Evolutionary conservation across 305 asterid genomes (phyloP), one percentile per base, ranked within the genome.

Genomic region (Rubia tinctorum): DNA sequence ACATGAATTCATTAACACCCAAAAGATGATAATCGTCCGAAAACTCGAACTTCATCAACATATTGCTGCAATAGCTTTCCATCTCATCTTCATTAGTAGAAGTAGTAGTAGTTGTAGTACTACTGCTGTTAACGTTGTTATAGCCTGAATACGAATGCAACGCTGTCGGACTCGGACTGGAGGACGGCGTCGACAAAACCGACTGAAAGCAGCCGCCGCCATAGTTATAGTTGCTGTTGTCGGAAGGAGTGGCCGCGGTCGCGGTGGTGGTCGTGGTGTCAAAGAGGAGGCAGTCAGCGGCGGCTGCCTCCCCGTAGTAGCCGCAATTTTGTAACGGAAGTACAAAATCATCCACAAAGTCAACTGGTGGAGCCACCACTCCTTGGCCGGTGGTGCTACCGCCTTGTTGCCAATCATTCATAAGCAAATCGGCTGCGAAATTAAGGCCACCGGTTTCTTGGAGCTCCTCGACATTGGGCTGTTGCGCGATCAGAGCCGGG

Each of bases 131-230:
- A 55, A 71, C 67, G 67, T 78, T 63, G 59, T 53, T 53, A 39
- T 87, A 77, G 45, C 76, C 82, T 4, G 90, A 88, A 61, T 73
- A 81, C 6, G 96, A 88, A 69, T 87, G 81, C 77, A 87, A 69
- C 14, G 12, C 22, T 10, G 64, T 58, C 62, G 90, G 82, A 0
- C 91, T 74, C 0, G 96, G 87, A 73, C 92, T 90, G 39, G 98
- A 90, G 6, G 96, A 89, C 40, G 94, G 91, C 14, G 94, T 89
- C 10, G 96, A 88, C 77, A 88, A 53, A 68, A 79, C 89, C 3
- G 90, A 82, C 11, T 84, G 92, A 76, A 90, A 87, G 70, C 87
- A 58, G 82, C 85, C 82, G 34, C 87, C 71, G 82, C 85, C 83
- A 30, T 82, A 15, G 12, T 51, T 80, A 17, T 58, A 22, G 68